phyloP scores from a whole-genome alignment of 257 asterid genomes.

The Plantago major region DNA sequence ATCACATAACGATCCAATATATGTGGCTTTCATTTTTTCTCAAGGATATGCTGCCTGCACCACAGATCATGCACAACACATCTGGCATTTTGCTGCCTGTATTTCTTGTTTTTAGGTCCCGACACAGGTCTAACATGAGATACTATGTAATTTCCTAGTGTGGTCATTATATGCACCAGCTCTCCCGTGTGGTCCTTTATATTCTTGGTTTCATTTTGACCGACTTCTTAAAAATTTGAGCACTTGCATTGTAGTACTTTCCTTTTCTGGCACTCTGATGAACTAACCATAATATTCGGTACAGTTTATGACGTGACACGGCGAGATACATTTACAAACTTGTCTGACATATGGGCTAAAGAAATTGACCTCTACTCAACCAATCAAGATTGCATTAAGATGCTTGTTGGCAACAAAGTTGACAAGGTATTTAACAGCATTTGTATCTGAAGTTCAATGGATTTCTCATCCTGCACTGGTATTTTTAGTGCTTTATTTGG shows the following conservation, averaged over 20 bases:
- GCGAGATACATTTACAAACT: conserved; percentile 79
- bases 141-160: too few relatives aligned
- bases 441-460: background rate
- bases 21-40: too few relatives aligned
- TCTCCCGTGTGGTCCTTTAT: too few relatives aligned
- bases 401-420: conserved; percentile 96
- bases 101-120: too few relatives aligned
- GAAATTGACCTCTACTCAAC: conserved; percentile 86
- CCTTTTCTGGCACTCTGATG: background rate
- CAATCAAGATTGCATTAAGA: conserved; percentile 86
- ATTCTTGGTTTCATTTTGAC: background rate
- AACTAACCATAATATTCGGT: conserved; percentile 3
- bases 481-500: background rate
- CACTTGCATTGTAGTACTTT: conserved; percentile 3
- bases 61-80: too few relatives aligned
- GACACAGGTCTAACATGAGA: too few relatives aligned
- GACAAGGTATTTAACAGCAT: conserved; percentile 52
- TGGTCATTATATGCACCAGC: too few relatives aligned
- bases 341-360: conserved; percentile 88
- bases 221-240: conserved; percentile 1
- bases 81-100: too few relatives aligned
- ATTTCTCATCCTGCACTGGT: background rate
- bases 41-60: too few relatives aligned
- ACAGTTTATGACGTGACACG: conserved; percentile 91
- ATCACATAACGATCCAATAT: too few relatives aligned